Base-by-base conservation (phyloP, 75 land plant species). In the Adiantum capillusveneris region DNA sequence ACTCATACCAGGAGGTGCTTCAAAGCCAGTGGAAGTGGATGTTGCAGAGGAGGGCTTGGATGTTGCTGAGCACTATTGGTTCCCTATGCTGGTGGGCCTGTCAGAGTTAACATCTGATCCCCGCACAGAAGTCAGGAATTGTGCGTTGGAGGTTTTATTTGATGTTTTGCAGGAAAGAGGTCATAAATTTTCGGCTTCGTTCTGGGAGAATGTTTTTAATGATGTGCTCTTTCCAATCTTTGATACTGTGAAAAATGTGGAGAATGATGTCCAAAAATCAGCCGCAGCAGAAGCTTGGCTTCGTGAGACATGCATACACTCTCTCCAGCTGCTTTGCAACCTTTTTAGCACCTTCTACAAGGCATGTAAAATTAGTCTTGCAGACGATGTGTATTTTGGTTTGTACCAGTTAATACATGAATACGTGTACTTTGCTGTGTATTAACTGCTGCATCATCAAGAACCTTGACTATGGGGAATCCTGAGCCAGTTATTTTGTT, bases 121-220 rank as follows among this genome's bases (percentile, higher is more conserved):
- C n/a, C 75, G 97, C 57, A 57, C 69, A 17, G 97, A 92, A 68
- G 90, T 92, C 46, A 78, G 97, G 42, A 88, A 86, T 59, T 92
- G 97, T 79, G 95, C 97, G 9, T 68, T 92, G 28, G 97, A 92
- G 68, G 97, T 92, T 69, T 72, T 92, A 36, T 92, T 92, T 78
- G 97, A 92, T 70, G 71, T 92, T 53, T 61, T 92, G 43, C 84
- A 92, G 72, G 97, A 92, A 73, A 85, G 95, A 62, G 97, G 97
- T 29, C 69, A 76, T 53, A 84, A 88, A 46, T 92, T 92, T 63
- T 92, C 94, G 0, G 44, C 84, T 28, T 50, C 78, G 31, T 92
- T 92, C 56, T 92, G 97, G 97, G 95, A 92, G 31, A 92, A 76
- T 69, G 84, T 88, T 51, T 92, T 92, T 34, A 84, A 88, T 53